Base-by-base conservation (phyloP, 2,329 filamentous ascomycete species). In the Monascus ruber region DNA sequence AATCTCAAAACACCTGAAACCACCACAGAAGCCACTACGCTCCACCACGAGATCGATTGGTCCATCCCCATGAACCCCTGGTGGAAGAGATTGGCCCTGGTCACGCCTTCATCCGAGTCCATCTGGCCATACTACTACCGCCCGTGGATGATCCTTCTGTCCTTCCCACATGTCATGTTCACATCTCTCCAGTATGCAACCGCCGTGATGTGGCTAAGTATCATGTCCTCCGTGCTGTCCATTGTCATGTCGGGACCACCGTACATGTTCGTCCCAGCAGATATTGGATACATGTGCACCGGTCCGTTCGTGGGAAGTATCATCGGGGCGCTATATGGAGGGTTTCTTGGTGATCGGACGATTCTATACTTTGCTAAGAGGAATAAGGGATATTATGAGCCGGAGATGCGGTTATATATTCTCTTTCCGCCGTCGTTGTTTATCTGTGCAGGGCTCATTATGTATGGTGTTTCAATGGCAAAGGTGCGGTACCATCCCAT, bases 361-460 rank as follows among this genome's bases (percentile, higher is more conserved):
- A 62, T 68, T 34, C 41, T 65, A n/a, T 54, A 51, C 29, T 58
- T 70, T 36, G 64, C 69, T 2, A 61, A 60, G 24, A 54, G 59
- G 10, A 70, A 71, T 44, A 56, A 57, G 27, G 68, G 68, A 31
- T 63, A 68, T 43, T 68, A 68, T 37, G 69, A 72, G 49, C 65
- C 69, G 1, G 69, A 72, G 48, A 71, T 71, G 60, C 59, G 68
- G 2, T 54, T 71, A 5, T 65, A 57, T 32, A 57, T 54, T 24
- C 43, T 54, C 5, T 17, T 36, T 33, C 28, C 56, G 2, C 61
- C 63, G 26, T 58, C 64, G 37, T 34, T 69, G 5, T 40, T 64
- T 2, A 58, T 66, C 11, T 64, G 66, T 0, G 59, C 60, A 2
- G 68, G 66, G 0, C 47, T 69, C 36, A 54, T 70, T 10, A 52